Percentiles rank a stretch among this genome's conserved stretches.
phyloP scores from a whole-genome alignment of 768 basidiomycete genomes.

The Galerina marginata region DNA sequence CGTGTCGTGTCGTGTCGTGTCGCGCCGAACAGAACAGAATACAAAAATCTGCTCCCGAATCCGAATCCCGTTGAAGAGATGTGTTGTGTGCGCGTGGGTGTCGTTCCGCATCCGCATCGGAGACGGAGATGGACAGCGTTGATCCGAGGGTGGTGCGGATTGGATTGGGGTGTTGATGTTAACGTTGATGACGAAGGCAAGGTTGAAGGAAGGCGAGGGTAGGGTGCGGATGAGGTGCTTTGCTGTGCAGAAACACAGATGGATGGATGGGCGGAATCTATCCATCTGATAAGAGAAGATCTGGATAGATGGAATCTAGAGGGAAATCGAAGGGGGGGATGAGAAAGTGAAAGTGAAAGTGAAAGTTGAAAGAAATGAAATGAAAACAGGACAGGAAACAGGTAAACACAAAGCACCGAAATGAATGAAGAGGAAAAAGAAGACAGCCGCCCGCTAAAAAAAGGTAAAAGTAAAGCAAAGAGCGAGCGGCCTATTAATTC shows the following conservation, averaged over 20 bases:
- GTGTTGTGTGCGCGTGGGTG: background rate
- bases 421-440: background rate
- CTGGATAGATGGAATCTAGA: background rate
- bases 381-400: background rate
- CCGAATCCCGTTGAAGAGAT: slow-evolving; percentile 1
- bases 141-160: background rate
- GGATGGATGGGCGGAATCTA: slow-evolving; percentile 16
- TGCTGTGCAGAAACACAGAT: background rate
- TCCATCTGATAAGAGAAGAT: too few species aligned
- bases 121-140: slow-evolving; percentile 1
- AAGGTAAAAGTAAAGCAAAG: background rate
- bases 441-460: slow-evolving; percentile 8
- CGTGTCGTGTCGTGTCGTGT: background rate
- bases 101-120: background rate
- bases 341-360: background rate
- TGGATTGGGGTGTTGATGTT: background rate
- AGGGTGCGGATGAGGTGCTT: background rate
- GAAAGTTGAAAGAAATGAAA: slow-evolving; percentile 10
- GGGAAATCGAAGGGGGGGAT: slow-evolving; percentile 12
- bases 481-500: slow-evolving; percentile 11
- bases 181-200: background rate
- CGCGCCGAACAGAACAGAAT: background rate
- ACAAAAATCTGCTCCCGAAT: background rate
- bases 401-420: background rate
- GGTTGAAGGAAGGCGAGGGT: slow-evolving; percentile 1